These are phyloP conservation scores for Mytilinidion resinicola DNA, from an alignment of 495 filamentous ascomycete species.

Conservation along the genomic window DNA sequence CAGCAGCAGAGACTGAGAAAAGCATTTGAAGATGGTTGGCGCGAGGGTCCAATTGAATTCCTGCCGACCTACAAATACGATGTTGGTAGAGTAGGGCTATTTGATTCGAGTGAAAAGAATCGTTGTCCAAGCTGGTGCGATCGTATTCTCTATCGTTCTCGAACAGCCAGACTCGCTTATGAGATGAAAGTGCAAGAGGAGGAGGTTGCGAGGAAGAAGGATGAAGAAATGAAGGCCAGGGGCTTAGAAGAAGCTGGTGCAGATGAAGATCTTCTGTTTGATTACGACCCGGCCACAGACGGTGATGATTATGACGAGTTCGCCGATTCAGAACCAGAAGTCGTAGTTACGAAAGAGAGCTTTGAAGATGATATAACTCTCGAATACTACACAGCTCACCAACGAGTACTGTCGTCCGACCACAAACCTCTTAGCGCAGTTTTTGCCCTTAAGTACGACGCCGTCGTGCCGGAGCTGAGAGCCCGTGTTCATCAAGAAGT, in stretches of 20 bases:
- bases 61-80: slow-evolving; percentile 98
- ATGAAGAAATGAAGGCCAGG: slow-evolving; percentile 77
- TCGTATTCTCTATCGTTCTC: slow-evolving; percentile 81
- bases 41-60: slow-evolving; percentile 81
- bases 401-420: slow-evolving; percentile 84
- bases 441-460: slow-evolving; percentile 76
- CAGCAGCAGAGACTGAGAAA: slow-evolving; percentile 66
- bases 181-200: slow-evolving; percentile 60
- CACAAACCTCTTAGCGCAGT: slow-evolving; percentile 84
- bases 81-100: slow-evolving; percentile 83
- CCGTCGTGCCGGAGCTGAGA: slow-evolving; percentile 75
- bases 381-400: slow-evolving; percentile 79
- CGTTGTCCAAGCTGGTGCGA: slow-evolving; percentile 96
- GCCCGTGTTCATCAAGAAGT: slow-evolving; percentile 79
- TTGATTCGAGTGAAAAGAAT: slow-evolving; percentile 91
- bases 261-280: slow-evolving; percentile 81
- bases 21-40: slow-evolving; percentile 85
- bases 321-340: slow-evolving; percentile 43
- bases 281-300: slow-evolving; percentile 82
- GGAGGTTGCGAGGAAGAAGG: slow-evolving; percentile 59
- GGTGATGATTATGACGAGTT: slow-evolving; percentile 56
- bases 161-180: slow-evolving; percentile 62
- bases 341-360: slow-evolving; percentile 48
- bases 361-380: slow-evolving; percentile 59
- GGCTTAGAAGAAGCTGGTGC: slow-evolving; percentile 64